These are phyloP conservation scores for Naganishia friedmannii DNA, from an alignment of 768 basidiomycete genomes.

Conservation along the genomic window DNA sequence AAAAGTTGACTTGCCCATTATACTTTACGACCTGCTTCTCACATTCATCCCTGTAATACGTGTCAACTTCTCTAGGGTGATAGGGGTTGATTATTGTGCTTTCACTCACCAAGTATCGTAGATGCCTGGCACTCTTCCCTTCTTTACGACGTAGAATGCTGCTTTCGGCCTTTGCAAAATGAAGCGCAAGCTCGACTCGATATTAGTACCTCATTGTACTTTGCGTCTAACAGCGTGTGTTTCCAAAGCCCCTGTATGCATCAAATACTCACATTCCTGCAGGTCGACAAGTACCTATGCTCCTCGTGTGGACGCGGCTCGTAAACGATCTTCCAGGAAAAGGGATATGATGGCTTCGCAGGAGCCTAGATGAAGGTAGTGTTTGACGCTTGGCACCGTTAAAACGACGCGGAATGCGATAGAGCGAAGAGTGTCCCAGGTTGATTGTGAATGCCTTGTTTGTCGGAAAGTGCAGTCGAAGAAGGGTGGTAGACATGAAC, in stretches of 20 bases:
- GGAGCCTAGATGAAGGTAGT: not conserved
- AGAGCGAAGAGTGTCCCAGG: not conserved
- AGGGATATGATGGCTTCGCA: not conserved
- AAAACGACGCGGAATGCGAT: not conserved
- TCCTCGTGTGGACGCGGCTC: not conserved
- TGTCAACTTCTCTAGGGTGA: not conserved
- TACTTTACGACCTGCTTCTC: conserved; percentile 67
- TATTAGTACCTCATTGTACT: not conserved
- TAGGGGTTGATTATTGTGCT: not conserved
- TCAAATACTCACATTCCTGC: not conserved
- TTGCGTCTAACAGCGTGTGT: not conserved
- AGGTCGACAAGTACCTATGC: not conserved
- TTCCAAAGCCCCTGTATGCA: not conserved
- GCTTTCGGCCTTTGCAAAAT: conserved; percentile 20
- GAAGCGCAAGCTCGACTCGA: not conserved
- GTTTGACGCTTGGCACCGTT: not conserved
- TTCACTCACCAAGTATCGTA: conserved; percentile 65
- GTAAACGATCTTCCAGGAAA: not conserved
- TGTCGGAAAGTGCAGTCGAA: not conserved
- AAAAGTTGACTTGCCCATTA: conserved; percentile 44
- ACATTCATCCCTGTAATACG: conserved; percentile 64
- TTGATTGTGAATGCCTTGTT: not conserved
- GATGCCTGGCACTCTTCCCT: conserved; percentile 65
- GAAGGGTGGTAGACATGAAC: not conserved
- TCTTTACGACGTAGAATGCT: conserved; percentile 68